A percentile compares a stretch with the other conserved stretches of the same genome.
phyloP scores from a whole-genome alignment of 192 early-diverging fungal genomes.

The Jimgerdemannia lactiflua region DNA sequence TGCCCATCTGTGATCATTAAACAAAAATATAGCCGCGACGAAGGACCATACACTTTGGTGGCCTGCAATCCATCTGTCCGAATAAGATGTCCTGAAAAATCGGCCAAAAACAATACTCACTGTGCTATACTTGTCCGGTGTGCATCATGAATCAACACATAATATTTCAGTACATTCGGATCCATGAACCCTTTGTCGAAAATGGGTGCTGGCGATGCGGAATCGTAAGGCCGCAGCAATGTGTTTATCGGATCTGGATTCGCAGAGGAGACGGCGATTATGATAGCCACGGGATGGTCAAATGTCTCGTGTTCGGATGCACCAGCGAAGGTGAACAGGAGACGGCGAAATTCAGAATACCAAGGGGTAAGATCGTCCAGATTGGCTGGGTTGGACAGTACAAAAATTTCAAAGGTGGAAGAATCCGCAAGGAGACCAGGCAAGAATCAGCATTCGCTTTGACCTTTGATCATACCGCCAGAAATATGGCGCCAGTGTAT shows the following conservation, averaged over 20 bases:
- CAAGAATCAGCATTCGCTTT: no score
- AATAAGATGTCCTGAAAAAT: background rate
- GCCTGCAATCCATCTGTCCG: constrained; percentile 4
- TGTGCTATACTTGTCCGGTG: constrained; percentile 46
- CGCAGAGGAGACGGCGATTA: constrained; percentile 61
- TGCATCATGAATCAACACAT: constrained; percentile 84
- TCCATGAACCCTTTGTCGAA: constrained; percentile 75
- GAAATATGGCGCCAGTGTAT: no score
- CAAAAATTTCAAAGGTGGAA: background rate
- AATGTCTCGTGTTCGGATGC: constrained; percentile 91
- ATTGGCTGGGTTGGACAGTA: constrained; percentile 24
- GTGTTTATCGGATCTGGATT: constrained; percentile 76
- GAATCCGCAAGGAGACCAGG: no score
- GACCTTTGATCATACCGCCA: no score
- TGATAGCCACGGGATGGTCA: constrained; percentile 87
- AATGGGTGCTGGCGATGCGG: constrained; percentile 47
- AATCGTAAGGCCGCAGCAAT: constrained; percentile 54
- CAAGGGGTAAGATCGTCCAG: constrained; percentile 72
- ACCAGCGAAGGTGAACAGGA: constrained; percentile 57
- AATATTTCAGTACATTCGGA: constrained; percentile 76
- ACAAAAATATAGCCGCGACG: no score
- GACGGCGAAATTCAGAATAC: constrained; percentile 75
- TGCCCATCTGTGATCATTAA: no score
- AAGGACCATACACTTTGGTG: background rate
- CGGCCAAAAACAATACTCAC: constrained; percentile 26